Evolutionary conservation across 2,329 filamentous ascomycete species (phyloP), one percentile per base, ranked within the genome.

Genomic region (Triangularia setosa): DNA sequence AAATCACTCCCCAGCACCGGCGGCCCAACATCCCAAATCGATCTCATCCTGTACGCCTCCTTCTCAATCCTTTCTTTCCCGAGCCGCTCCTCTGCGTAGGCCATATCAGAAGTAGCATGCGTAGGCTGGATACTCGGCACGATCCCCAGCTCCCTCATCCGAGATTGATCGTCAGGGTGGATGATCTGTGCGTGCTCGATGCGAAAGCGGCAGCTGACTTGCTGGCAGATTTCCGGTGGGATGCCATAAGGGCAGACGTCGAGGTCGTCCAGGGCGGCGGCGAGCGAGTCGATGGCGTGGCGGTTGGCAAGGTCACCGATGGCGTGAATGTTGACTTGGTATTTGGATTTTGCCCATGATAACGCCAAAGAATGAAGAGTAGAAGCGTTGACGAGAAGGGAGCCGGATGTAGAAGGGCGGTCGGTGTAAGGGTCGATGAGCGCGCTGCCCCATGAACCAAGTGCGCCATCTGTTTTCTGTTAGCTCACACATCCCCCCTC

Each of bases 121-220:
- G 89, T 90, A 4, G 88, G 89, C 71, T 91, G 89, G 62, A 91
- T 86, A 2, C 86, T 89, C 0, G 88, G 87, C 60, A 90, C 81
- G 70, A 91, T 84, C 6, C 85, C 85, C 4, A 89, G 74, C 4
- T 79, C 76, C 60, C 78, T 78, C 70, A 91, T 84, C 28, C 87
- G 82, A 1, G 69, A 75, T 72, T 90, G 88, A 74, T 91, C 88
- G 64, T 80, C 78, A 3, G 86, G 85, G 70, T 89, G 84, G 65
- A 91, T 86, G 69, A 91, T 90, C 69, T 91, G 89, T 0, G 87
- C 77, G 76, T 91, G 89, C 72, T 91, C 89, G 70, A 91, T 87
- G 67, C 88, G 85, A 76, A 90, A 86, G 33, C 88, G 84, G 64
- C 80, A 79, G 7, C 73, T 52, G 35, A 77, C 69, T 69, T 88